Evolutionary conservation across 495 filamentous ascomycete genomes (phyloP).

Genomic region (Parachaetomium inaequale): DNA sequence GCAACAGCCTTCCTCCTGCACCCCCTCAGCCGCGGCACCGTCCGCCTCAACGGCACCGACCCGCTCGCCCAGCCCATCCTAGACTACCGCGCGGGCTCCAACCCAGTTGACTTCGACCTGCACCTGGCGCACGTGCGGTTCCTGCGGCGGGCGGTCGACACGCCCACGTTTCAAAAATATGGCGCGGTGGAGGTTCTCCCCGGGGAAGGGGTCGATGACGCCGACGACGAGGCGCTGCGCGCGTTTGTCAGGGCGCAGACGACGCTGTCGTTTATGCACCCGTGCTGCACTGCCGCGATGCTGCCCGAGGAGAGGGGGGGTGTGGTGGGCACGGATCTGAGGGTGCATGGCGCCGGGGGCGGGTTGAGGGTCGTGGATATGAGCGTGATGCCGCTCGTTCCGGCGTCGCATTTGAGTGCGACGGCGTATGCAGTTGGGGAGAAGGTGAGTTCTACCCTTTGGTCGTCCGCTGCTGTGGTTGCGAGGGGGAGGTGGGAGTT

Average conservation of each 20-base stretch:
- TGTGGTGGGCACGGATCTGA: slow-evolving; percentile 36
- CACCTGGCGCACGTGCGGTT: slow-evolving; percentile 23
- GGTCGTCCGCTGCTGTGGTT: neutral
- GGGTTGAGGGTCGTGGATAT: slow-evolving; percentile 31
- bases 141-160: slow-evolving; percentile 20
- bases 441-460: slow-evolving; percentile 9
- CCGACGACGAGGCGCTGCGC: neutral
- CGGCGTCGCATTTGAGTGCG: slow-evolving; percentile 16
- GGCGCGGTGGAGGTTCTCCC: slow-evolving; percentile 14
- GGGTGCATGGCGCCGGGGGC: slow-evolving; percentile 35
- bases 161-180: slow-evolving; percentile 17
- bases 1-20: slow-evolving; percentile 26
- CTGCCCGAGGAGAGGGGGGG: slow-evolving; percentile 52
- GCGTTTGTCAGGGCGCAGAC: neutral
- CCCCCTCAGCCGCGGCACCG: slow-evolving; percentile 32
- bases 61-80: slow-evolving; percentile 32
- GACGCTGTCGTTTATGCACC: slow-evolving; percentile 20
- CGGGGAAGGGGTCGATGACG: neutral
- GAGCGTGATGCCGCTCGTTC: slow-evolving; percentile 47
- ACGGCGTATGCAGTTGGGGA: slow-evolving; percentile 22
- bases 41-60: slow-evolving; percentile 33
- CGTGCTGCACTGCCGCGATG: slow-evolving; percentile 51
- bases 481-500: too few species aligned
- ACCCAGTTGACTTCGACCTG: slow-evolving; percentile 33
- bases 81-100: slow-evolving; percentile 29